phyloP scores from a whole-genome alignment of 1,139 yeast genomes.

The Yamadazyma trypodendri region DNA sequence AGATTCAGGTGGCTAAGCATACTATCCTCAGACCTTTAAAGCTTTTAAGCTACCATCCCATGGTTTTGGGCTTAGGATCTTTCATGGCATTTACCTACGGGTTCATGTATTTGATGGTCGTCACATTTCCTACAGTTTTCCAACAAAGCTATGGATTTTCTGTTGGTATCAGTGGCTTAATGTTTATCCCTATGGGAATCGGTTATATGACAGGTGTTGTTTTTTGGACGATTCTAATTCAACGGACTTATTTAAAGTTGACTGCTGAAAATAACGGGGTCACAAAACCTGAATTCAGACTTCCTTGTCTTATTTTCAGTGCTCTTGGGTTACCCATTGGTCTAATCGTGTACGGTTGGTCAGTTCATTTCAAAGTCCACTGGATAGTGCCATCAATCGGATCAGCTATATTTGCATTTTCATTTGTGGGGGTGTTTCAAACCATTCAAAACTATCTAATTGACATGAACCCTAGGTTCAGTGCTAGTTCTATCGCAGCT shows the following conservation, averaged over 20 bases:
- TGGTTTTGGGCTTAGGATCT: slow-evolving; percentile 59
- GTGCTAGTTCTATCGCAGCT: slow-evolving; percentile 62
- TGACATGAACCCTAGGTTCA: slow-evolving; percentile 63
- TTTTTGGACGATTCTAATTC: slow-evolving; percentile 45
- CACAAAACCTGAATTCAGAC: slow-evolving; percentile 54
- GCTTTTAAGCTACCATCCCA: slow-evolving; percentile 55
- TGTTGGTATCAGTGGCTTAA: slow-evolving; percentile 53
- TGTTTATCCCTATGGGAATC: slow-evolving; percentile 55
- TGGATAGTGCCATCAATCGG: slow-evolving; percentile 65
- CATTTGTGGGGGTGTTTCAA: slow-evolving; percentile 58
- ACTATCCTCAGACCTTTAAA: slow-evolving; percentile 54
- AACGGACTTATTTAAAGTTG: slow-evolving; percentile 32
- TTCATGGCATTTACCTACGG: slow-evolving; percentile 67
- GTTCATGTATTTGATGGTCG: slow-evolving; percentile 59
- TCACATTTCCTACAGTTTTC: slow-evolving; percentile 57
- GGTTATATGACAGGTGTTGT: slow-evolving; percentile 49
- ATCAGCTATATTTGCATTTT: slow-evolving; percentile 53
- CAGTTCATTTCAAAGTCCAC: slow-evolving; percentile 46
- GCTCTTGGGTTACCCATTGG: slow-evolving; percentile 53
- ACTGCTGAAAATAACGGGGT: slow-evolving; percentile 47
- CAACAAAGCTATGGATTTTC: slow-evolving; percentile 43
- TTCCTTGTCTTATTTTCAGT: slow-evolving; percentile 44
- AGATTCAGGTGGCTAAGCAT: slow-evolving; percentile 28
- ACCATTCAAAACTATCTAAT: slow-evolving; percentile 60
- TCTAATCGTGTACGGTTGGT: slow-evolving; percentile 64